These are phyloP conservation scores for Saccharomycopsis malanga DNA, from an alignment of 805 yeast genomes.

Conservation along the genomic window DNA sequence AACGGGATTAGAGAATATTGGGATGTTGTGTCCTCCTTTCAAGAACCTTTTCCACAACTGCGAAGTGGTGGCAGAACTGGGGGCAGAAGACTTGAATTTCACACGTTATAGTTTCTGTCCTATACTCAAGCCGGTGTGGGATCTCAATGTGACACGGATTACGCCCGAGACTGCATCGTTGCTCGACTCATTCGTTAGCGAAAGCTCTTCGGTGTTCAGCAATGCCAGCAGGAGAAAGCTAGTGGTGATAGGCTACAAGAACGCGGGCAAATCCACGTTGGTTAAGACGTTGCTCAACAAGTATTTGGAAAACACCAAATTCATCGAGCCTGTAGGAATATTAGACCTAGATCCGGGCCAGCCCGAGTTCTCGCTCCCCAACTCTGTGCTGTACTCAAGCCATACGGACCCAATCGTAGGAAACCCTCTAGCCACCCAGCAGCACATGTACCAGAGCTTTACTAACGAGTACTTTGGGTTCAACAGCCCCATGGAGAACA, in stretches of 20 bases:
- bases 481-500: slow-evolving; percentile 31
- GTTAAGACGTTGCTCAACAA: slow-evolving; percentile 37
- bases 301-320: slow-evolving; percentile 8
- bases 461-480: slow-evolving; percentile 33
- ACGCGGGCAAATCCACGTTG: slow-evolving; percentile 51
- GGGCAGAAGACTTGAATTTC: slow-evolving; percentile 4
- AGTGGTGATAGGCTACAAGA: slow-evolving; percentile 45
- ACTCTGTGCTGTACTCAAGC: slow-evolving; percentile 37
- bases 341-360: slow-evolving; percentile 56
- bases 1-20: slow-evolving; percentile 39
- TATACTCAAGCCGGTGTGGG: slow-evolving; percentile 23
- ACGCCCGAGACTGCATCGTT: neutral
- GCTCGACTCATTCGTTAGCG: neutral
- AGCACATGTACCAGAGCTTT: neutral
- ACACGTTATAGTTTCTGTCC: slow-evolving; percentile 21
- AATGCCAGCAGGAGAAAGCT: slow-evolving; percentile 22
- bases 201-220: too few species aligned
- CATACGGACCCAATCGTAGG: slow-evolving; percentile 29
- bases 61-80: slow-evolving; percentile 6
- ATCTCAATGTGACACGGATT: slow-evolving; percentile 1
- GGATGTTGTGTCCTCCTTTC: slow-evolving; percentile 36
- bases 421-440: slow-evolving; percentile 2
- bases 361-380: slow-evolving; percentile 43
- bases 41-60: slow-evolving; percentile 32
- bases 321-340: slow-evolving; percentile 29